A percentile compares a stretch with the other conserved stretches of the same genome.
phyloP scores from a whole-genome alignment of 306 rosid species.

The Clitoria ternatea region DNA sequence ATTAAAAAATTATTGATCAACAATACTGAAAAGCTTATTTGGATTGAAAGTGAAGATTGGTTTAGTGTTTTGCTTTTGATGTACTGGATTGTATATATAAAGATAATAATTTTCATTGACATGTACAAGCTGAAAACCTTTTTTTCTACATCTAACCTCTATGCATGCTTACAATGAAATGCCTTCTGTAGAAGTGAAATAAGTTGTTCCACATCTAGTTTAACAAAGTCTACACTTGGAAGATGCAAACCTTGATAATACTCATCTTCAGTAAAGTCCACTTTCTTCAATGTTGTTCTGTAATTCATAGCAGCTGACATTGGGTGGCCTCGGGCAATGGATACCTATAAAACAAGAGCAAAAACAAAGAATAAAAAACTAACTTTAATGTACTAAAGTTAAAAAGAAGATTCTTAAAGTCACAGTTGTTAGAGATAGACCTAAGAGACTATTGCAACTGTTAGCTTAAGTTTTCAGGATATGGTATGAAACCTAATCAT shows the following conservation, averaged over 20 bases:
- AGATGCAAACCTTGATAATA: slow-evolving; percentile 58
- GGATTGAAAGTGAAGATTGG: not conserved
- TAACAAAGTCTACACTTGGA: slow-evolving; percentile 51
- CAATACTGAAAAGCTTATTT: not conserved
- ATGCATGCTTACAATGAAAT: slow-evolving; percentile 4
- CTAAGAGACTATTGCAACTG: not conserved
- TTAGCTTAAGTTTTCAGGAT: not conserved
- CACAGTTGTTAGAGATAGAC: not conserved
- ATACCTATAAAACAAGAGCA: slow-evolving; percentile 38
- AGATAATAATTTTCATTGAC: not conserved
- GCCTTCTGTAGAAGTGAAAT: slow-evolving; percentile 33
- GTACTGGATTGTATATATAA: not conserved
- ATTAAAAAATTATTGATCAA: not conserved
- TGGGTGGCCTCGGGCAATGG: slow-evolving; percentile 74
- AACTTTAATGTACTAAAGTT: not conserved
- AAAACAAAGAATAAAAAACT: too few relatives aligned
- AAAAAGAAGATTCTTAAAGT: not conserved
- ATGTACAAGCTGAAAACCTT: not conserved
- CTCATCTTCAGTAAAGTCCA: slow-evolving; percentile 50
- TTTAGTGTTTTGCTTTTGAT: not conserved
- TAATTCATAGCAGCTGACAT: slow-evolving; percentile 52
- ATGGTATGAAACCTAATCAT: not conserved
- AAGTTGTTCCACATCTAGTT: slow-evolving; percentile 52
- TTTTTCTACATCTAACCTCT: not conserved
- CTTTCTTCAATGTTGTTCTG: slow-evolving; percentile 42